Base-by-base conservation (phyloP, 2,329 filamentous ascomycete genomes). In the Dothideomycetidae sp. region DNA sequence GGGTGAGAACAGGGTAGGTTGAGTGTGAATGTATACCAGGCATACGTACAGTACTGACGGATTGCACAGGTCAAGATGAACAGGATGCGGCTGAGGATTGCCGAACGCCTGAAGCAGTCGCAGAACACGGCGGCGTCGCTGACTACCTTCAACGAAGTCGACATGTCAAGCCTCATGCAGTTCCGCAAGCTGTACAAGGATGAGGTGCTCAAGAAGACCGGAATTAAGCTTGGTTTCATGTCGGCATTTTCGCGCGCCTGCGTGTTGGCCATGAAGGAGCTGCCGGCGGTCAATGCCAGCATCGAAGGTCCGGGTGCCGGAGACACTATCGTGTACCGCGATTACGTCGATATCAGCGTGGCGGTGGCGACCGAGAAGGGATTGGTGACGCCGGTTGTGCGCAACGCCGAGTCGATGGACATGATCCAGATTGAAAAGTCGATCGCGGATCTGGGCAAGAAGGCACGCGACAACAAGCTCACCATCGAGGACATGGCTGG, bases 401-500 rank as follows among this genome's bases (percentile, higher is more conserved):
- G 90, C 53, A 96, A 98, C 54, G 80, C 80, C 3, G 90, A 98
- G 64, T 69, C 71, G 12, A 68, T 94, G 71, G 83, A 93, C 53
- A 70, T 98, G 60, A 66, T 98, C 44, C 75, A 70, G 32, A 93
- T 96, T 51, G 90, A 98, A 64, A 78, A 79, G 62, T 65, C 80
- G 10, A 98, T 98, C 59, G 83, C 88, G 10, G 84, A 93, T 21
- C 71, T 98, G 51, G 90, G 90, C 56, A 90, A 86, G 69, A 98
- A 96, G 82, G 90, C 90, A 46, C 82, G 90, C 45, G 86, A 94
- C 56, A 80, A 81, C 60, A 96, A 96, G 66, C 73, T 98, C 48
- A 96, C 90, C 2, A 94, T 98, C 51, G 90, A 98, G 65, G 90
- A 98, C 57, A 94, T 98, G 85, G 90, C 90, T 43, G 90, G 90